phyloP scores from a whole-genome alignment of 257 asterid genomes.

The Solanum acaule region DNA sequence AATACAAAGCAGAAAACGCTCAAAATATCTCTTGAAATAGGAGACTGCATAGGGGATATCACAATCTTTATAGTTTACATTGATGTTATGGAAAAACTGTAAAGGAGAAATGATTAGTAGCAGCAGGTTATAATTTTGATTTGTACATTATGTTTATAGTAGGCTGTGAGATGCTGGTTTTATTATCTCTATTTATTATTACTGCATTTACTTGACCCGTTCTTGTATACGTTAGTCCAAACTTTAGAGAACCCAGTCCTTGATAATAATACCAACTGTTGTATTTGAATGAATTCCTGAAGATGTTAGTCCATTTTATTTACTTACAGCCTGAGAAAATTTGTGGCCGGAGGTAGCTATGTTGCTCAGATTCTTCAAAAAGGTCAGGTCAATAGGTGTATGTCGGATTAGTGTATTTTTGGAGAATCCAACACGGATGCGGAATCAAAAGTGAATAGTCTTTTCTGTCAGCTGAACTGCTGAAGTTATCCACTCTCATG shows the following conservation, averaged over 20 bases:
- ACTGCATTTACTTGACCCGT: neutral
- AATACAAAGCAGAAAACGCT: conserved; percentile 41
- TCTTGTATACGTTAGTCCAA: neutral
- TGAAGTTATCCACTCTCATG: neutral
- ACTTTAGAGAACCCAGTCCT: neutral
- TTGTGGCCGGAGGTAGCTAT: neutral
- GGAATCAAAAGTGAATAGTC: neutral
- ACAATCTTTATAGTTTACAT: neutral
- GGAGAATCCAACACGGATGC: neutral
- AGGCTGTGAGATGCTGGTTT: conserved; percentile 3
- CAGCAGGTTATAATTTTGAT: neutral
- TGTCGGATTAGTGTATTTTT: neutral
- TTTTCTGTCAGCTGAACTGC: neutral
- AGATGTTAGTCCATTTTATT: neutral
- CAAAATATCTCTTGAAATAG: conserved; percentile 19
- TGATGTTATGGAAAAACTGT: neutral
- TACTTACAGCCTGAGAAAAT: neutral
- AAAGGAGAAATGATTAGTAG: neutral
- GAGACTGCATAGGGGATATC: neutral
- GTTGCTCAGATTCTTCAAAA: neutral
- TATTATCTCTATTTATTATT: neutral
- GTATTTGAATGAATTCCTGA: neutral
- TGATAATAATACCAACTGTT: neutral
- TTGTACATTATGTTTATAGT: conserved; percentile 1
- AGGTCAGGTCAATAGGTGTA: neutral